Conservation (phyloP, 1,284 basidiomycete genomes). For the Waitea zeae region DNA sequence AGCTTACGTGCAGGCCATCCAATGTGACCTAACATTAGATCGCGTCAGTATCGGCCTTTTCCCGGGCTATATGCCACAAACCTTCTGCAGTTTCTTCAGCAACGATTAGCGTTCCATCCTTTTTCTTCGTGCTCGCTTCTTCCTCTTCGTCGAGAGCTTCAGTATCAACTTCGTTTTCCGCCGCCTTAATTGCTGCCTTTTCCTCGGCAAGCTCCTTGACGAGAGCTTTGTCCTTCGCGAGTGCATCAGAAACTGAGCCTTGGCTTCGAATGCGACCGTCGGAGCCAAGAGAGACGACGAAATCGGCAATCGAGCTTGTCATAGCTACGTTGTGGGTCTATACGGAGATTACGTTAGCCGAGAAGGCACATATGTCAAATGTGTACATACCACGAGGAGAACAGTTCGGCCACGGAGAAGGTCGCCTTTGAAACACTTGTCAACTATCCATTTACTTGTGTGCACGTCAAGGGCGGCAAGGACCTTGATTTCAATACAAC, state of each 20-base stretch:
- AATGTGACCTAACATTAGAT: slow-evolving; percentile 22
- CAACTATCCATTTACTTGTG: slow-evolving; percentile 61
- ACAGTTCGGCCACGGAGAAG: slow-evolving; percentile 54
- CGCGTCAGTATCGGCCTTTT: background rate
- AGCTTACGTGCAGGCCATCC: slow-evolving; percentile 24
- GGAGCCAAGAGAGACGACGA: slow-evolving; percentile 35
- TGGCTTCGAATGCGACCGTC: slow-evolving; percentile 33
- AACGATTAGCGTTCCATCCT: slow-evolving; percentile 30
- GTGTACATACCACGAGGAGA: slow-evolving; percentile 42
- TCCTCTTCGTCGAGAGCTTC: slow-evolving; percentile 11
- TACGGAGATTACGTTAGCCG: too few relatives aligned
- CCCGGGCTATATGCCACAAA: too few relatives aligned
- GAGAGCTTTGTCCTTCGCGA: slow-evolving; percentile 22
- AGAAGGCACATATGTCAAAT: background rate
- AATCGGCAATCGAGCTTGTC: slow-evolving; percentile 43
- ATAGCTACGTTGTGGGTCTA: slow-evolving; percentile 62
- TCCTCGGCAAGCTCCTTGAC: slow-evolving; percentile 22
- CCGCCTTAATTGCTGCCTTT: slow-evolving; percentile 20
- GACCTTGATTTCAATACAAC: slow-evolving; percentile 13
- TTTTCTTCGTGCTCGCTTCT: slow-evolving; percentile 9
- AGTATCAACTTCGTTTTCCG: slow-evolving; percentile 20
- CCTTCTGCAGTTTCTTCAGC: slow-evolving; percentile 44
- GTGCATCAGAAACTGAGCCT: slow-evolving; percentile 25
- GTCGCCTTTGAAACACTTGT: slow-evolving; percentile 56
- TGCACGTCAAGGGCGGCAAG: slow-evolving; percentile 41